These are phyloP conservation scores for Trichoderma sp. DNA, from an alignment of 2,329 filamentous ascomycete species.

Conservation along the genomic window DNA sequence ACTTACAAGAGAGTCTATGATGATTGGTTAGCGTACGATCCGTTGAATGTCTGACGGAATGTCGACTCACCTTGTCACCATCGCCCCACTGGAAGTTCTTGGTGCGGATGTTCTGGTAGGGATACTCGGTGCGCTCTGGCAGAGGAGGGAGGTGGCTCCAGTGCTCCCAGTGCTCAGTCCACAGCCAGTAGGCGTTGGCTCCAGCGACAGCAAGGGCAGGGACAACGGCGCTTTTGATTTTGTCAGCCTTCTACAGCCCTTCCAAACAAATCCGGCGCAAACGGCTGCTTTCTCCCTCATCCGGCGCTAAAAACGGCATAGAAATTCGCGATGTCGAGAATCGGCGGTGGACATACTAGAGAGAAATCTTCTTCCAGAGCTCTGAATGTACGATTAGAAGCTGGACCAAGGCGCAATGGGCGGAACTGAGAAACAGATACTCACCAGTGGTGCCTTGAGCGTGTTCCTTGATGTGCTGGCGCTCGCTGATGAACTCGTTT, in stretches of 20 bases:
- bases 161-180: slow-evolving; percentile 98
- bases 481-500: slow-evolving; percentile 93
- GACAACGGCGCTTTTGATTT: slow-evolving; percentile 63
- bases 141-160: slow-evolving; percentile 80
- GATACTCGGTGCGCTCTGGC: slow-evolving; percentile 89
- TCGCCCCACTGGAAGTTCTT: slow-evolving; percentile 97
- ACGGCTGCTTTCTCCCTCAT: slow-evolving; percentile 1
- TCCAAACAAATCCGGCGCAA: not conserved
- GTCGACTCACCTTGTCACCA: slow-evolving; percentile 77
- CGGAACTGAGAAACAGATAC: slow-evolving; percentile 39
- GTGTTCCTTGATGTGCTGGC: slow-evolving; percentile 86
- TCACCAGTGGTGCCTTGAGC: slow-evolving; percentile 80
- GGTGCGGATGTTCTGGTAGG: slow-evolving; percentile 95
- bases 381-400: slow-evolving; percentile 57
- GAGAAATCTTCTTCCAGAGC: slow-evolving; percentile 92
- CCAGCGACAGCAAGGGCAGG: slow-evolving; percentile 71
- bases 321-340: slow-evolving; percentile 34
- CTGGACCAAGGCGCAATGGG: not conserved
- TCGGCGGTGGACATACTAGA: slow-evolving; percentile 72
- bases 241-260: slow-evolving; percentile 30
- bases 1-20: slow-evolving; percentile 56
- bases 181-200: slow-evolving; percentile 87
- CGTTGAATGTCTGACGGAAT: not conserved
- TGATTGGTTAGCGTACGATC: slow-evolving; percentile 32
- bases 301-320: not conserved